Percentiles rank a stretch among this genome's conserved stretches.
Evolutionary conservation across 305 asterid species (phyloP).

Genomic region (Fraxinus angustifolia): DNA sequence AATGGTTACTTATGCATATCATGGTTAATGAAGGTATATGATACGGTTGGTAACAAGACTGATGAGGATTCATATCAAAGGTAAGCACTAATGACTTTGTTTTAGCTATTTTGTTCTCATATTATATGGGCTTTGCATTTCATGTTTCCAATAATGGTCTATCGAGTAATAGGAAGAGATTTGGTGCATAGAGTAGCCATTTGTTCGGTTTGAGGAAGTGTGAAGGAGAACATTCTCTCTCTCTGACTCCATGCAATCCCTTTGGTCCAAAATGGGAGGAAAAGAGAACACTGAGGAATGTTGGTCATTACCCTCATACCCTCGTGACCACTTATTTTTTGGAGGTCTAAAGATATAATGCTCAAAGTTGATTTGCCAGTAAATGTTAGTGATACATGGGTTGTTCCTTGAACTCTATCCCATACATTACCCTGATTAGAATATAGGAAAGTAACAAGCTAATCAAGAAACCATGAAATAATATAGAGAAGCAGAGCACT

Average conservation of each 20-base stretch:
- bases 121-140: slow-evolving; percentile 14
- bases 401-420: not conserved
- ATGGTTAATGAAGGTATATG: slow-evolving; percentile 68
- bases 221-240: not conserved
- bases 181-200: slow-evolving; percentile 11
- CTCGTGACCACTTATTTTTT: not conserved
- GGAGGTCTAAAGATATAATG: not conserved
- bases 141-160: slow-evolving; percentile 11
- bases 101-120: slow-evolving; percentile 23
- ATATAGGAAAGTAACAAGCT: not conserved
- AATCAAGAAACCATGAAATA: slow-evolving; percentile 6
- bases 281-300: not conserved
- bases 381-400: not conserved
- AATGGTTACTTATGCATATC: slow-evolving; percentile 30
- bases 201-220: slow-evolving; percentile 4
- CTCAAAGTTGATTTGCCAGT: not conserved
- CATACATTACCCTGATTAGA: not conserved
- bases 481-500: not conserved
- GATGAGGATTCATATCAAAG: slow-evolving; percentile 73
- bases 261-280: slow-evolving; percentile 11
- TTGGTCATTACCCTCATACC: slow-evolving; percentile 1
- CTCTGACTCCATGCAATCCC: not conserved
- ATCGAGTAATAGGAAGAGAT: slow-evolving; percentile 2
- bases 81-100: slow-evolving; percentile 34
- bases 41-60: slow-evolving; percentile 81